Evolutionary conservation across 2,329 filamentous ascomycete species (phyloP).

Genomic region (Cytospora schulzeri): DNA sequence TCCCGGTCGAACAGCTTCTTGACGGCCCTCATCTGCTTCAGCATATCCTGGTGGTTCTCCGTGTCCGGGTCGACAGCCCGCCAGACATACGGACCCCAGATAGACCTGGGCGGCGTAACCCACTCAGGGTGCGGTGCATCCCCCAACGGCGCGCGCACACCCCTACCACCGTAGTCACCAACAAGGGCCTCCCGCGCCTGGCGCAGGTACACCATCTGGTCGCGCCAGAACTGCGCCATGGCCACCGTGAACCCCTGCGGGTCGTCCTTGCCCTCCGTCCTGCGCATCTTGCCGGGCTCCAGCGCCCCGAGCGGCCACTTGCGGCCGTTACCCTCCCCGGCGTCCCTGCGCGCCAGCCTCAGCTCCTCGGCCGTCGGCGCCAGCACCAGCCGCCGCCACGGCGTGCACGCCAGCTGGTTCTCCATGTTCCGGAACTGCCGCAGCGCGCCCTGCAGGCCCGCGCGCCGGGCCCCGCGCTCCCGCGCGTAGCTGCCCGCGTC

Average conservation of each 20-base stretch:
- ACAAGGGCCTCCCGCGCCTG: constrained; percentile 25
- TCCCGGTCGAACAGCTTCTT: constrained; percentile 33
- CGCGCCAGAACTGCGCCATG: constrained; percentile 27
- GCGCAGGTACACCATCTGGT: constrained; percentile 8
- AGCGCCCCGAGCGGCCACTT: constrained; percentile 21
- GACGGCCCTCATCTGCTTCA: constrained; percentile 33
- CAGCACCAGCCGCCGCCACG: constrained; percentile 42
- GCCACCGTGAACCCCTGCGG: constrained; percentile 27
- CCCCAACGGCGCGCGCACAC: background rate
- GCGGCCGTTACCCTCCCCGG: constrained; percentile 15
- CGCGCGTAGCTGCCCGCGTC: constrained; percentile 34
- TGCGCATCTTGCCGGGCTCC: constrained; percentile 14
- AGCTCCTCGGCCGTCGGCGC: constrained; percentile 36
- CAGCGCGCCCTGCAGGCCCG: constrained; percentile 48
- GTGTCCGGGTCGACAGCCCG: constrained; percentile 25
- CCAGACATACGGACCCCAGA: constrained; percentile 33
- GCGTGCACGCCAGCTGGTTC: constrained; percentile 40
- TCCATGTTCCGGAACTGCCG: constrained; percentile 42
- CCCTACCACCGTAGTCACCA: background rate
- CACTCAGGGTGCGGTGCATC: background rate
- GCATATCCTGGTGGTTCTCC: constrained; percentile 34
- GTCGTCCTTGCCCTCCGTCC: constrained; percentile 26
- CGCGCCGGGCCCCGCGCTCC: constrained; percentile 47
- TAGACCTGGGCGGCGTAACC: constrained; percentile 32
- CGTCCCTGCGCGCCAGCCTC: constrained; percentile 29